These are phyloP conservation scores for Penicillium longicatenatum DNA, from an alignment of 495 filamentous ascomycete species.

Conservation along the genomic window DNA sequence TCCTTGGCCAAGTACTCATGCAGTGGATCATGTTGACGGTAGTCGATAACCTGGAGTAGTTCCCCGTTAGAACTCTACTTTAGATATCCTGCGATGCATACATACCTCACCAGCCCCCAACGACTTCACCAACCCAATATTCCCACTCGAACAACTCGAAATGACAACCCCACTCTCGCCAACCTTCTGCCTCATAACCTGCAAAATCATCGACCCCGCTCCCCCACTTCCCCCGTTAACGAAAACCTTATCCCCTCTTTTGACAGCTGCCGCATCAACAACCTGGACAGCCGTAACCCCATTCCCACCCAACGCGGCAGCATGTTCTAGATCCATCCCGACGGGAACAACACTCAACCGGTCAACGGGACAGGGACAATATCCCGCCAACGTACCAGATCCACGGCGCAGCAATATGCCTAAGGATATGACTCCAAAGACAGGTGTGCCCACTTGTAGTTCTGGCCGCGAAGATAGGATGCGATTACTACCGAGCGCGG, in stretches of 20 bases:
- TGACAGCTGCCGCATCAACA: not conserved
- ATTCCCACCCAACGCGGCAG: conserved; percentile 1
- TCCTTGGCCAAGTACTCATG: not conserved
- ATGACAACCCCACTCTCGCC: not conserved
- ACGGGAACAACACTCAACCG: not conserved
- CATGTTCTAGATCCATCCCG: not conserved
- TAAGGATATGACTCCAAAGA: not conserved
- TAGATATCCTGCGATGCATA: not conserved
- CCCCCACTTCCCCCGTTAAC: not conserved
- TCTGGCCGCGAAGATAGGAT: not conserved
- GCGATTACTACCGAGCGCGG: not conserved
- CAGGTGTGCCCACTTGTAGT: not conserved
- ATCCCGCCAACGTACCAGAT: not conserved
- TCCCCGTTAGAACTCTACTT: not conserved
- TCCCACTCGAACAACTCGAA: not conserved
- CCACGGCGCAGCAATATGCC: not conserved
- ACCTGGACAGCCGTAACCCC: conserved; percentile 3
- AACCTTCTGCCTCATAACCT: not conserved
- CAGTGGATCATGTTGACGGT: not conserved
- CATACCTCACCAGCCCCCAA: conserved; percentile 4
- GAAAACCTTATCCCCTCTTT: not conserved
- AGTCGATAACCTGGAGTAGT: not conserved
- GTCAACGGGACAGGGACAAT: not conserved
- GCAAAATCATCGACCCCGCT: not conserved
- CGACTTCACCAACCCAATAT: not conserved